Evolutionary conservation across 768 basidiomycete species (phyloP), one percentile per base, ranked within the genome.

Genomic region (Guyanaporus albipodus): DNA sequence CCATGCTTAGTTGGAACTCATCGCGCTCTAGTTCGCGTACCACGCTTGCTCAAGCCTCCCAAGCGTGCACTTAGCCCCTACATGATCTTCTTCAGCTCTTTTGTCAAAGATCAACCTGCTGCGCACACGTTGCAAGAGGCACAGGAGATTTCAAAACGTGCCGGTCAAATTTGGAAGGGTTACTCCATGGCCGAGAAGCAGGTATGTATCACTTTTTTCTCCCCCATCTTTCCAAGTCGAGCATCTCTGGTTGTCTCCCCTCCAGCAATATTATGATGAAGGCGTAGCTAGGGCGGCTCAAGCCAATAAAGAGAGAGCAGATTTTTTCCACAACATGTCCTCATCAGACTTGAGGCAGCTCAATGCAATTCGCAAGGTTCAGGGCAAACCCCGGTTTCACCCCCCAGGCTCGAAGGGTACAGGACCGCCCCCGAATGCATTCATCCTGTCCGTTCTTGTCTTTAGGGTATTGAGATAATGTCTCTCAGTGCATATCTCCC

Each of bases 111-210:
- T 9, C 51, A 46, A 8, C 31, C 24, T 8, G 17, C 12, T 17
- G 31, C 11, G 27, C 36, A 8, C 38, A 4, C 53, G 0, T 4
- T 35, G 0, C 15, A 21, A 9, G 49, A 48, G 0, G 29, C 9
- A 1, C 44, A 45, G 6, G 48, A 42, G 10, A 2, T 54, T 2
- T n/a, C 58, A 12, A 66, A 46, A 46, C 48, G 60, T 17, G 58
- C 64, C 7, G 51, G 48, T 9, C 49, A 46, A 28, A 42, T 48
- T 4, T 75, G 73, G 74, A 58, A 38, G 1, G 48, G 38, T 4
- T 49, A 72, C n/a, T 49, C 70, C 5, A 56, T 54, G 10, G 53
- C 44, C 4, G 67, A 74, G 46, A 74, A 66, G 42, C 55, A 72
- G 54, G 73, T 71, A 27, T 19, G 61, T 44, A 19, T 46, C 11